These are phyloP conservation scores for Citrus australasica DNA, from an alignment of 345 rosid species.

Conservation along the genomic window DNA sequence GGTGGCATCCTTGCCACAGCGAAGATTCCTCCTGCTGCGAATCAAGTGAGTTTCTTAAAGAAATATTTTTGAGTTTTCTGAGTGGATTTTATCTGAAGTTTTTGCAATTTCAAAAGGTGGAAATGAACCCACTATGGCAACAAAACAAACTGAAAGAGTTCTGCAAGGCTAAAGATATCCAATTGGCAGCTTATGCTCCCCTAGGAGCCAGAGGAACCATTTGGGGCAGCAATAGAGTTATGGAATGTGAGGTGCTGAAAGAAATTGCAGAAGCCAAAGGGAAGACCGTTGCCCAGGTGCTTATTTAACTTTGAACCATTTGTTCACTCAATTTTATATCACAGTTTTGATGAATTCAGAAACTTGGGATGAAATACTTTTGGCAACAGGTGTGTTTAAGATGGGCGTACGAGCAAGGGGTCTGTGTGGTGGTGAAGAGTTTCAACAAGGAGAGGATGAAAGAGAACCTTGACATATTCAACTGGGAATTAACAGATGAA, in stretches of 20 bases:
- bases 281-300: constrained; percentile 78
- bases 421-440: constrained; percentile 49
- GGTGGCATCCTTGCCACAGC: constrained; percentile 54
- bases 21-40: constrained; percentile 66
- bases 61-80: not conserved
- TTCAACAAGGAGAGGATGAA: constrained; percentile 52
- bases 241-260: constrained; percentile 59
- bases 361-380: not conserved
- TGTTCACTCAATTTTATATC: not conserved
- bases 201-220: constrained; percentile 59
- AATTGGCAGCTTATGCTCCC: constrained; percentile 57
- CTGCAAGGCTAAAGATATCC: constrained; percentile 49
- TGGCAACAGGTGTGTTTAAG: constrained; percentile 49
- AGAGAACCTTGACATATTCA: constrained; percentile 54
- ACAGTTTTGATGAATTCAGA: not conserved
- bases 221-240: constrained; percentile 65
- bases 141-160: constrained; percentile 62
- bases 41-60: constrained; percentile 48
- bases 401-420: constrained; percentile 60
- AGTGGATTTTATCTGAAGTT: not conserved
- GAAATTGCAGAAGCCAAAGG: constrained; percentile 61
- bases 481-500: constrained; percentile 48
- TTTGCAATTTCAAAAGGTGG: constrained; percentile 49
- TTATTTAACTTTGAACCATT: not conserved
- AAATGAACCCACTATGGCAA: constrained; percentile 83